A percentile compares a stretch with the other conserved stretches of the same genome.
phyloP scores from a whole-genome alignment of 305 asterid species.

The Fraxinus paxiana region DNA sequence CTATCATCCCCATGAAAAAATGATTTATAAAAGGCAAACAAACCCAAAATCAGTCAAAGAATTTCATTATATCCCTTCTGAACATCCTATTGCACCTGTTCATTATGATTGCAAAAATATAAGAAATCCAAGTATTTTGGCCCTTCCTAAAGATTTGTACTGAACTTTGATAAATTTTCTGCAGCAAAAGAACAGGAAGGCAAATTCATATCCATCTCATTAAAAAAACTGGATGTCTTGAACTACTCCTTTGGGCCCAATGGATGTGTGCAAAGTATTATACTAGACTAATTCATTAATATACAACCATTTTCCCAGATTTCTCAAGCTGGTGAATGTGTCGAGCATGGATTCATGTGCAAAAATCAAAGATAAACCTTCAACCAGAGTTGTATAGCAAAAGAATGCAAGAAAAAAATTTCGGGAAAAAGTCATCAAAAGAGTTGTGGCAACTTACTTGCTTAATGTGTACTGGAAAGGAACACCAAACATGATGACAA shows the following conservation, averaged over 20 bases:
- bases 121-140: background rate
- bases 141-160: background rate
- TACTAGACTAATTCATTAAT: background rate
- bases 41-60: background rate
- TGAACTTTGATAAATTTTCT: background rate
- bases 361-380: background rate
- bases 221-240: background rate
- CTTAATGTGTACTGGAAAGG: conserved; percentile 93
- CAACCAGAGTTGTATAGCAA: background rate
- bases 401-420: background rate
- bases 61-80: background rate
- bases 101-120: background rate
- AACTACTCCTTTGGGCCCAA: background rate
- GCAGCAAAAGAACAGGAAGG: background rate
- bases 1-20: background rate
- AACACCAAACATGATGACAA: conserved; percentile 93
- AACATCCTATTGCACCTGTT: background rate
- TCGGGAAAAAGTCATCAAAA: background rate
- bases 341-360: background rate
- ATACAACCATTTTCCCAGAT: background rate
- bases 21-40: background rate
- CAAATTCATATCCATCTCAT: background rate
- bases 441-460: conserved; percentile 48
- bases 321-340: background rate
- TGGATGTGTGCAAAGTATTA: no score